phyloP scores from a whole-genome alignment of 179 eudicot species.

The Corrigiola litoralis region DNA sequence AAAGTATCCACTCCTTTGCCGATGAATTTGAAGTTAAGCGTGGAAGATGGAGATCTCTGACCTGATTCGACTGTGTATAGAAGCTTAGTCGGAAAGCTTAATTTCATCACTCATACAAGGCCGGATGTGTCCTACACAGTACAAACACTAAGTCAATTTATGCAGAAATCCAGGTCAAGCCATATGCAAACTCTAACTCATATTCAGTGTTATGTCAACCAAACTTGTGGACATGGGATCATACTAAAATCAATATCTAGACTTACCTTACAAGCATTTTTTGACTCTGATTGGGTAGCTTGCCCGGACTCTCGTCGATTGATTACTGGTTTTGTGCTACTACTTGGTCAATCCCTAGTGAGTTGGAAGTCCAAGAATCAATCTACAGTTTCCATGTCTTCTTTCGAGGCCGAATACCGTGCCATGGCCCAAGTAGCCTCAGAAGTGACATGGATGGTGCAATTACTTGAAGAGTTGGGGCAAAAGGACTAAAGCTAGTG shows the following conservation, averaged over 20 bases:
- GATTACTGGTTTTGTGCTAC: not conserved
- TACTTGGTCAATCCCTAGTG: not conserved
- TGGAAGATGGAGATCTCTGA: not conserved
- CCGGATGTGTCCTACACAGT: not conserved
- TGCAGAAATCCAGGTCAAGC: not conserved
- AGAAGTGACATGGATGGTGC: not conserved
- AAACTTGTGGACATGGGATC: constrained; percentile 1
- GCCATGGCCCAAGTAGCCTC: not conserved
- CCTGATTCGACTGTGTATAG: not conserved
- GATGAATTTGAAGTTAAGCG: not conserved
- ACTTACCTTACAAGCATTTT: not conserved
- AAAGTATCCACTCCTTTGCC: not conserved
- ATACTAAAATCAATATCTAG: not conserved
- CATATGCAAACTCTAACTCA: not conserved
- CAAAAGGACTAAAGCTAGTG: not conserved
- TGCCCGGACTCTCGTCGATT: not conserved
- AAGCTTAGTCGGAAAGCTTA: not conserved
- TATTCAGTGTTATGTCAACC: not conserved
- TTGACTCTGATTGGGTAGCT: not conserved
- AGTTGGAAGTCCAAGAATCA: constrained; percentile 3
- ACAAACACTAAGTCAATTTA: not conserved
- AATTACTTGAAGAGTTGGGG: not conserved
- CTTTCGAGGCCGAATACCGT: not conserved
- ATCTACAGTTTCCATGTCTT: not conserved
- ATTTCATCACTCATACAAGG: not conserved